Evolutionary conservation across 139 green algal species (phyloP), one percentile per base, ranked within the genome.

Genomic region (Ettlia oleoabundans): DNA sequence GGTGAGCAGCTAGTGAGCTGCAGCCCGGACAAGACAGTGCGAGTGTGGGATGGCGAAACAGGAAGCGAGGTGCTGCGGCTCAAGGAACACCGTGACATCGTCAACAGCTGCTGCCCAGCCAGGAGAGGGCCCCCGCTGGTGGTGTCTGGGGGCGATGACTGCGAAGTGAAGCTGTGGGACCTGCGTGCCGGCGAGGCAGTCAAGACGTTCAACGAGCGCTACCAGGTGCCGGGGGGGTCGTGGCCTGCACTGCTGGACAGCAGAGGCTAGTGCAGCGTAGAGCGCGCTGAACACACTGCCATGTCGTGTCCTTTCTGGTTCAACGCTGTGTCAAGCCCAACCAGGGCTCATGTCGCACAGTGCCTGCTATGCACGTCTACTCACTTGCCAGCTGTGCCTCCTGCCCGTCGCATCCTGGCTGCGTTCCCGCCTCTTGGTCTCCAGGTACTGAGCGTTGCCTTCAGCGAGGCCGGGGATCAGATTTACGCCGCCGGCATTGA

Each of bases 121-220:
- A 78, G 85, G 30, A 87, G 91, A 3, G 96, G 96, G 1, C 83
- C 93, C 2, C 94, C 91, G 32, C 85, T 99, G 35, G 81, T 97
- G 38, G 93, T 95, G 13, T 94, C 84, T 35, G 96, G 92, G 37
- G 92, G 89, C n/a, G 96, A 99, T 72, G 96, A 99, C 80, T 88
- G 88, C 71, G 94, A 88, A 33, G 90, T 90, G 65, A 98, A 96
- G 92, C 70, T 99, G 52, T 99, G 96, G 96, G 96, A 99, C 82
- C 78, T 97, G 74, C 90, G 96, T 3, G 95, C 96, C 82, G 83
- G 88, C 21, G 51, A 38, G 55, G 93, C 87, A 3, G 85, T 96
- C 24, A 75, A 89, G 55, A 98, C 93, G 0, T 88, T 98, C 28
- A 82, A 85, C 19, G 92, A 95, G 55, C 85, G 90, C 43, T 95